Base-by-base conservation (phyloP, 495 filamentous ascomycete genomes). In the Aspergillus incahuasiensis region DNA sequence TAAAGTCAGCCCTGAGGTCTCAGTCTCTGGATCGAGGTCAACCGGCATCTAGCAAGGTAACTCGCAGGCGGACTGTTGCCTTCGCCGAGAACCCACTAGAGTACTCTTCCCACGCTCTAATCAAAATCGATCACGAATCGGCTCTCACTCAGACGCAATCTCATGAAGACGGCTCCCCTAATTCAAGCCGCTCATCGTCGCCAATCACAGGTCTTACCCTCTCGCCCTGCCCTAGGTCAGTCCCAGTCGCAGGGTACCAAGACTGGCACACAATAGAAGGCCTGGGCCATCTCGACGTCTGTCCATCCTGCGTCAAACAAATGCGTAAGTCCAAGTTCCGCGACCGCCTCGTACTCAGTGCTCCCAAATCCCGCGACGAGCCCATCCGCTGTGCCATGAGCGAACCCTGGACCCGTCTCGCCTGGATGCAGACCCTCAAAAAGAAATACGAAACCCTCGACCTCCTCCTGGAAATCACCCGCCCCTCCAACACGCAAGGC, bases 241-340 rank as follows among this genome's bases (percentile, higher is more conserved):
- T 70, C 4, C 73, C 73, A 6, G 71, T 75, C 8, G 62, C 72
- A 4, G 79, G 79, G 1, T 74, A 79, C 45, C 72, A 82, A 54
- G 85, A 87, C 58, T 89, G 86, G 86, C 82, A 82, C 57, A 87
- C 82, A 5, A 71, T 89, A 6, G 74, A 78, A 21, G 75, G 78
- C 7, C 71, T 79, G 48, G 67, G 74, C 5, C 70, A 74, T 32
- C 78, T 88, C 30, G 75, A 85, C 56, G 81, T 89, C 39, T 89
- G 86, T 48, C 86, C 86, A 1, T 74, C 73, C 6, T 89, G 86
- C 70, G 75, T 80, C 52, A 69, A 70, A 6, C 75, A 80, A 42
- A 74, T 88, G 54, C 77, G 72, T 16, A 69, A 79, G 30, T 81
- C 82, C 0, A 68, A 72, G 42, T 87, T 81, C 64, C 68, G 74